These are phyloP conservation scores for Verbascum thapsus DNA, from an alignment of 257 asterid genomes.

Conservation along the genomic window DNA sequence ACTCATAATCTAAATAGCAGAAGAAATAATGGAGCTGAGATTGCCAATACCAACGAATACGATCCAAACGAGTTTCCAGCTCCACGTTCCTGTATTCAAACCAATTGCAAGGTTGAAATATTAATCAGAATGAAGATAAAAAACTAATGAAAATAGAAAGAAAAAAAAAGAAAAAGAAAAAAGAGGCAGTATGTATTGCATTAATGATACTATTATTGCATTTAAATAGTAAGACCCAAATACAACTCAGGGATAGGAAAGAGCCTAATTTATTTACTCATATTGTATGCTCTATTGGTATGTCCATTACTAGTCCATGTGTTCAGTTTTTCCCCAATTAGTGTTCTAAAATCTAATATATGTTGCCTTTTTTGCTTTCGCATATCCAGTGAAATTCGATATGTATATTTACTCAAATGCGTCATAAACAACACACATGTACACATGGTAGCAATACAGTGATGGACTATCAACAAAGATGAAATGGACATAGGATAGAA, in stretches of 20 bases:
- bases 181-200: background rate
- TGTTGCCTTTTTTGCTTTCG: no score
- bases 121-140: conserved; percentile 9
- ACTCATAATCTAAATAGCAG: conserved; percentile 45
- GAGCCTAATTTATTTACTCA: no score
- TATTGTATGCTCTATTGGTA: no score
- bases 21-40: conserved; percentile 43
- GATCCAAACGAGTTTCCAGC: conserved; percentile 38
- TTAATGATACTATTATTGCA: background rate
- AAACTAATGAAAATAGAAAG: background rate
- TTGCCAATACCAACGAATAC: conserved; percentile 36
- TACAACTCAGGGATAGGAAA: no score
- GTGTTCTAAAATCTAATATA: no score
- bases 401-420: no score
- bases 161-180: no score
- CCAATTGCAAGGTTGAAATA: background rate
- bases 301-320: no score
- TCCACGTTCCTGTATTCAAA: conserved; percentile 53
- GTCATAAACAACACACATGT: background rate
- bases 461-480: background rate
- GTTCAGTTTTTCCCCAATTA: no score
- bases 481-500: background rate
- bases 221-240: no score
- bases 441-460: background rate
- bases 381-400: no score